Conservation (phyloP, 2,329 filamentous ascomycete genomes). For the Zalaria sp. region DNA sequence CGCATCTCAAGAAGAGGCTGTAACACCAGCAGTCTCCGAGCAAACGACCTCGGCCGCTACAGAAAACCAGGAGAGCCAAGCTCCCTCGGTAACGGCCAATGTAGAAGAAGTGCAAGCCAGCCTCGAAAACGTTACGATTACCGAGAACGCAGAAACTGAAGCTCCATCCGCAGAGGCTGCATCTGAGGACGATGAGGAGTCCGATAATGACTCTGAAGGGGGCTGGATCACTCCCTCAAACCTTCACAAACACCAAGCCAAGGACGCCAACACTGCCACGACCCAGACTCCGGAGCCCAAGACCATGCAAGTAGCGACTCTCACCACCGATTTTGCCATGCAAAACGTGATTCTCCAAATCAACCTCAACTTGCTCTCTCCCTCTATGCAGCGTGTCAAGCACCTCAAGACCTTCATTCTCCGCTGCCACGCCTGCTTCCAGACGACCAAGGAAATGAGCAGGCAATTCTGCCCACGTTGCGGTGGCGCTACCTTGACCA, state of each 20-base stretch:
- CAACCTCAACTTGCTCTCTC: slow-evolving; percentile 79
- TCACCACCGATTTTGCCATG: slow-evolving; percentile 95
- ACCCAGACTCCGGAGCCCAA: slow-evolving; percentile 37
- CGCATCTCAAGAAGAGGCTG: not conserved
- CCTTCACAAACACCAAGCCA: slow-evolving; percentile 67
- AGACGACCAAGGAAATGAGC: slow-evolving; percentile 65
- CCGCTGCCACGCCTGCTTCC: slow-evolving; percentile 88
- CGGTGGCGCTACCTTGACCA: slow-evolving; percentile 72
- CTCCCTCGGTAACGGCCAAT: not conserved
- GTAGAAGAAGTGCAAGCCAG: not conserved
- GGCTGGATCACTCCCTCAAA: slow-evolving; percentile 95
- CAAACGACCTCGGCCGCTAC: not conserved
- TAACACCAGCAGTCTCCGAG: slow-evolving; percentile 1
- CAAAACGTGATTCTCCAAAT: slow-evolving; percentile 93
- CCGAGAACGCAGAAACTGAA: too few species aligned
- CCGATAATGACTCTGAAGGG: slow-evolving; percentile 38
- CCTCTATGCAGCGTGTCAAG: slow-evolving; percentile 64
- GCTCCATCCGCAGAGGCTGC: too few species aligned
- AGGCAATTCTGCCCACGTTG: slow-evolving; percentile 90
- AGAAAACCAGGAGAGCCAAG: not conserved
- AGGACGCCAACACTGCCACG: slow-evolving; percentile 39
- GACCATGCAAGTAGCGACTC: slow-evolving; percentile 72
- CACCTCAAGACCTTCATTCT: slow-evolving; percentile 80
- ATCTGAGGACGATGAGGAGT: slow-evolving; percentile 18
- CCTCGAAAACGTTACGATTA: too few species aligned